Evolutionary conservation across 139 green algal species (phyloP), one percentile per base, ranked within the genome.

Genomic region (Micromonas commoda): DNA sequence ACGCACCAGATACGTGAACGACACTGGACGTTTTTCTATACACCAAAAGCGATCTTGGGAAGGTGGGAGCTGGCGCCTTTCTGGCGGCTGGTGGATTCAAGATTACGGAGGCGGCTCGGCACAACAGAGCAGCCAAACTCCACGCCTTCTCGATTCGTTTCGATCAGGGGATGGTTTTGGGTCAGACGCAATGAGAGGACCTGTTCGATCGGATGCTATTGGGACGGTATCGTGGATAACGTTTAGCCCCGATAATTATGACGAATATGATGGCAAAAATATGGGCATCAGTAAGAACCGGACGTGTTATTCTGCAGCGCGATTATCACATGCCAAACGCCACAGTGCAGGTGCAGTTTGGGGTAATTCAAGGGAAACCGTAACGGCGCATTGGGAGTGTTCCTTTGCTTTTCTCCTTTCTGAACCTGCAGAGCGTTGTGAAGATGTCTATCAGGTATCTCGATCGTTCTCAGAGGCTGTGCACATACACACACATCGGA

Each of bases 1-100:
- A 9, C 16, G 9, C 9, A 57, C 16, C 16, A 57, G 9, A 57
- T 23, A 57, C 45, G n/a, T n/a, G n/a, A 57, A 57, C 45, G 45
- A 23, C 16, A 16, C 45, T 16, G 45, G 16, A 16, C 9, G 45
- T 16, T 57, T 57, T 57, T 9, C 45, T 23, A 16, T 57, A 9
- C 9, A 57, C 16, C 45, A 57, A 16, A 16, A 23, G 45, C 64
- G 64, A n/a, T 51, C 26, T 16, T 37, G 26, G 64, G 24, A 26
- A 33, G 28, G 26, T 4, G 64, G 64, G 4, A n/a, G 26, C 29
- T 71, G 64, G 64, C n/a, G 26, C 64, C 28, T 71, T 19, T n/a
- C 13, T 3, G 64, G 64, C 16, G 64, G 64, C 24, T 71, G 64
- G 64, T 71, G 64, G 64, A 71, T 26, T 26, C 64, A 71, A 71